Conservation (phyloP, 257 asterid genomes). For the Plectranthus barbatus region DNA sequence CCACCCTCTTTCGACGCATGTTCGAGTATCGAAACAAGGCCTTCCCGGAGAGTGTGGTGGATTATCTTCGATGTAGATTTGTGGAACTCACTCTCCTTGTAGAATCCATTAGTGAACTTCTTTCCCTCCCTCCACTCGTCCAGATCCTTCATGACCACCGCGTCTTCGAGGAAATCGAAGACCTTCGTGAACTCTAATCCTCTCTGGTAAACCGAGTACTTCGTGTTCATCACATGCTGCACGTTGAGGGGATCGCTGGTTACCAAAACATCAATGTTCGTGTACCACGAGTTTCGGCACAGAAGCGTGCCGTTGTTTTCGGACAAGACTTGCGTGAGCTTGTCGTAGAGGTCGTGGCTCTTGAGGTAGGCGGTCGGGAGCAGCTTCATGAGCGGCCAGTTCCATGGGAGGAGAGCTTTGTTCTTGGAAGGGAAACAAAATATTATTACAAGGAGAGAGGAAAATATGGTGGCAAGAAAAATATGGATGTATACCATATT, state of each 20-base stretch:
- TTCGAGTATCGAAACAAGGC: conserved; percentile 35
- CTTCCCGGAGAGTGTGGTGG: conserved; percentile 11
- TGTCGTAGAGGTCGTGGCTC: conserved; percentile 29
- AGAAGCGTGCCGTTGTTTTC: conserved; percentile 31
- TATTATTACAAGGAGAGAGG: background rate
- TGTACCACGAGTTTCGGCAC: conserved; percentile 32
- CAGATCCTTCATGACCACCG: conserved; percentile 28
- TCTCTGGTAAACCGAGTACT: conserved; percentile 41
- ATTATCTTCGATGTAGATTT: conserved; percentile 14
- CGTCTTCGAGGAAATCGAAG: conserved; percentile 44
- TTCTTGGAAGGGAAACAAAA: conserved; percentile 6
- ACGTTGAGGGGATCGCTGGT: conserved; percentile 44
- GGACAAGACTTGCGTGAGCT: conserved; percentile 24
- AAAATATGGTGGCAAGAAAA: background rate
- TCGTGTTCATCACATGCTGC: conserved; percentile 37
- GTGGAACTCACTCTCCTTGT: conserved; percentile 19
- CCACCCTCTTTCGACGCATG: background rate
- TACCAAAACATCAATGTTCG: conserved; percentile 23
- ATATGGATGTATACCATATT: background rate
- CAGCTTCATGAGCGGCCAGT: conserved; percentile 26
- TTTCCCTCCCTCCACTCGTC: conserved; percentile 37
- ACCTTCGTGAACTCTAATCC: conserved; percentile 37
- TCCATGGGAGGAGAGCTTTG: conserved; percentile 21
- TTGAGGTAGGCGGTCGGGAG: conserved; percentile 34
- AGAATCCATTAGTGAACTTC: conserved; percentile 27